Evolutionary conservation across 2,329 filamentous ascomycete genomes (phyloP).

Genomic region (Colletotrichum shisoi): DNA sequence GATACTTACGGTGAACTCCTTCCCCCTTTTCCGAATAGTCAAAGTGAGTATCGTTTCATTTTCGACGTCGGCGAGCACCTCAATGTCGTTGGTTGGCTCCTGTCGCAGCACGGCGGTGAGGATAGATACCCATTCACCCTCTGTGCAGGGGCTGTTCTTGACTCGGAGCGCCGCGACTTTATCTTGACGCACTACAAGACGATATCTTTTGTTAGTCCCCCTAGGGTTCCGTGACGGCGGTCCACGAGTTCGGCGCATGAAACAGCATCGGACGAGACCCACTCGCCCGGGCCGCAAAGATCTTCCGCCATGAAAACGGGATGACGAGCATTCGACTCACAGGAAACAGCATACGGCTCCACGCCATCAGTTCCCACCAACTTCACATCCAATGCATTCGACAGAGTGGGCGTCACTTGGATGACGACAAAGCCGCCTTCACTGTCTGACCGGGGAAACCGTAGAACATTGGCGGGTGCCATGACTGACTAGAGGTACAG

Average conservation of each 20-base stretch:
- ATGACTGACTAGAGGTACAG: constrained; percentile 19
- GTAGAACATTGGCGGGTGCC: constrained; percentile 55
- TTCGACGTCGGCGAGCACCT: constrained; percentile 66
- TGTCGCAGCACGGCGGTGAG: constrained; percentile 65
- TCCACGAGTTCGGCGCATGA: constrained; percentile 40
- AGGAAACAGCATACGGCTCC: constrained; percentile 63
- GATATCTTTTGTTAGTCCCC: constrained; percentile 25
- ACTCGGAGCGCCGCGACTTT: constrained; percentile 61
- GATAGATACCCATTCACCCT: constrained; percentile 72
- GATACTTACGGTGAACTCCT: constrained; percentile 71
- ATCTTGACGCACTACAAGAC: constrained; percentile 53
- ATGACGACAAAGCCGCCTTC: constrained; percentile 66
- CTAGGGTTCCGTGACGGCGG: constrained; percentile 1
- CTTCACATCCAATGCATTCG: constrained; percentile 67
- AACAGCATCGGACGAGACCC: constrained; percentile 35
- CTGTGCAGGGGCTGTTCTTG: constrained; percentile 62
- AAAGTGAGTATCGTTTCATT: constrained; percentile 64
- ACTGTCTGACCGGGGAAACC: constrained; percentile 64
- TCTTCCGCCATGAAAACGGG: constrained; percentile 31
- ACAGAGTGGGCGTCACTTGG: constrained; percentile 61
- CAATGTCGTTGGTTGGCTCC: constrained; percentile 61
- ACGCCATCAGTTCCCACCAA: constrained; percentile 73
- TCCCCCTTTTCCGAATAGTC: constrained; percentile 69
- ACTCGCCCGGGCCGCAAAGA: constrained; percentile 35
- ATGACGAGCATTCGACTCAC: constrained; percentile 56